A percentile compares a stretch with the other conserved stretches of the same genome.
Evolutionary conservation across 306 rosid genomes (phyloP).

Genomic region (Fagus sylvatica): DNA sequence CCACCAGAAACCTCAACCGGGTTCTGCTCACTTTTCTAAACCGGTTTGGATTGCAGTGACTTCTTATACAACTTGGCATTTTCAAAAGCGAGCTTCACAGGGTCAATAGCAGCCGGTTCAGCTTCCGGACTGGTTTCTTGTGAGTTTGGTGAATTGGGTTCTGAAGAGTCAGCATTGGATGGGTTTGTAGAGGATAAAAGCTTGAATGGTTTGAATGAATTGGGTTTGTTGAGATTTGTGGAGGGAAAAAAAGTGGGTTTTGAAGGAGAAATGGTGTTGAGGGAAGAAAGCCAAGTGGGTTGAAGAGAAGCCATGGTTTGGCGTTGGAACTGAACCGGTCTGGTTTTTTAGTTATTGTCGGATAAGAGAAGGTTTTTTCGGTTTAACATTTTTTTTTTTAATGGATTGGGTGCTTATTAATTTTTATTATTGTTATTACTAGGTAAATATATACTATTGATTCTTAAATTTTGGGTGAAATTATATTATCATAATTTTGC

Average conservation of each 20-base stretch:
- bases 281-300: slow-evolving; percentile 47
- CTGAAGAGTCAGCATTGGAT: slow-evolving; percentile 42
- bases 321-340: background rate
- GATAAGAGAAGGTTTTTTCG: background rate
- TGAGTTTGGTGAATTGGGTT: slow-evolving; percentile 26
- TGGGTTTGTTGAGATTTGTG: slow-evolving; percentile 26
- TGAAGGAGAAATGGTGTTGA: slow-evolving; percentile 35
- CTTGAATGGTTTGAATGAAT: slow-evolving; percentile 38
- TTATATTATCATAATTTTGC: too few relatives aligned
- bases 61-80: slow-evolving; percentile 64
- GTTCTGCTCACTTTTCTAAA: slow-evolving; percentile 29
- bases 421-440: too few relatives aligned
- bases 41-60: slow-evolving; percentile 23
- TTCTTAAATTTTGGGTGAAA: too few relatives aligned
- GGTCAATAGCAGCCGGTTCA: slow-evolving; percentile 38
- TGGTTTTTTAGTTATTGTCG: background rate
- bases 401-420: background rate
- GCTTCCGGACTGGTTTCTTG: slow-evolving; percentile 30
- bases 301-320: slow-evolving; percentile 54
- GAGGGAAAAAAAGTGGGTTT: slow-evolving; percentile 33
- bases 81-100: slow-evolving; percentile 63
- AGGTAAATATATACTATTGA: too few relatives aligned
- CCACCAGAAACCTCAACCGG: slow-evolving; percentile 27
- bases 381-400: background rate
- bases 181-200: slow-evolving; percentile 32